Evolutionary conservation across 495 filamentous ascomycete genomes (phyloP), one percentile per base, ranked within the genome.

Genomic region (Hypoxylon trugodes): DNA sequence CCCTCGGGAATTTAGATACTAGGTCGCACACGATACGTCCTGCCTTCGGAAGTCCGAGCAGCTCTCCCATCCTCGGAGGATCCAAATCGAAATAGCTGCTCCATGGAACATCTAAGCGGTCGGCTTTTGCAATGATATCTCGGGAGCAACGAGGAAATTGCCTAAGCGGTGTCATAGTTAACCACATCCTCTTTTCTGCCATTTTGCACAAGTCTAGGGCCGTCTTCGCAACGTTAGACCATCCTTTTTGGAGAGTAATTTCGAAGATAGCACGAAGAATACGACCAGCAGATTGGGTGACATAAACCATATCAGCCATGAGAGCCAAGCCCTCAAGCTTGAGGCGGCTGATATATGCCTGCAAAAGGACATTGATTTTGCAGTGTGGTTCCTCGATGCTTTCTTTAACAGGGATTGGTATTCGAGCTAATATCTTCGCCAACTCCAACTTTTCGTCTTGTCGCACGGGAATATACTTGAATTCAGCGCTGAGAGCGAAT

Each of bases 171-270:
- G 91, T 90, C 95, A 98, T 98, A 16, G 93, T 97, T 4, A 93
- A 93, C 95, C 95, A 99, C 95, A 98, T 98, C 19, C 96, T 82
- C 81, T 96, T 96, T 80, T 99, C 95, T 1, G 94, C 94, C 93
- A 96, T 98, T 78, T 99, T 99, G 78, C 95, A 99, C 33, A 99
- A 81, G 66, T 97, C 91, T 26, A 99, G 82, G 4, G 96, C 92
- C 57, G 88, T 90, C 78, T 94, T 96, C 6, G 95, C 90, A 9
- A 98, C 96, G 10, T 88, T 91, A 6, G 96, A 84, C 95, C 94
- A 99, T 13, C 93, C 94, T 74, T 97, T 96, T 81, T 93, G 96
- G 46, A 99, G 77, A 22, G 88, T 90, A 37, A 99, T 97, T 74
- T 99, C 95, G 66, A 98, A 99, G 19, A 99, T 89, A 0, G 96